Base-by-base conservation (phyloP, 495 filamentous ascomycete species). In the Aspergillus cristatus region DNA sequence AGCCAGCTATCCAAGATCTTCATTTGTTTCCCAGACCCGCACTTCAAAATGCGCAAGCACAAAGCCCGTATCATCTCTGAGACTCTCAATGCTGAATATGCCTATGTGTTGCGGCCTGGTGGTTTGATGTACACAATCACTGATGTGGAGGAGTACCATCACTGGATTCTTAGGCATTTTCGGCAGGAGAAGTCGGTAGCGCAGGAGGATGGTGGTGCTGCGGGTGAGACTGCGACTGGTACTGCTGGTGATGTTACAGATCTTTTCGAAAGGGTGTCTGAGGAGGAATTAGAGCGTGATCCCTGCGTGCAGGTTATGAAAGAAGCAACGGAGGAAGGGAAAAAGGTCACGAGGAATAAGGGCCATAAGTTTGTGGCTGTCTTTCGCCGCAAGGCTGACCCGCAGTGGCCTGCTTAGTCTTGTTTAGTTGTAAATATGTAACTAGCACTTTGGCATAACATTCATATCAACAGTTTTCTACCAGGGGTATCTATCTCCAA, bases 31-130 rank as follows among this genome's bases (percentile, higher is more conserved):
- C 91, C 91, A 0, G 91, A 98, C 53, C 91, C 91, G 43, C 91
- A 98, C 58, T 98, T 98, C 70, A 98, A 98, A 66, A 76, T 82
- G 16, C 78, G 90, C 35, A 98, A 98, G 64, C 93, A 95, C 63
- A 98, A 97, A 61, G 86, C 87, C 38, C 68, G 91, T 5, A 98
- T 98, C 51, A 81, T 98, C 15, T 86, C 83, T n/a, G 70, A 82
- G 34, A 84, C 82, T 4, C 65, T 98, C 40, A 85, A 83, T 49
- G 82, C 85, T 0, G 91, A 98, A 60, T 98, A 98, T 59, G 91
- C 91, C 1, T 98, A 84, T 54, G 82, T 83, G 7, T 48, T 98
- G 43, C 67, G 70, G 34, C 87, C 87, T 0, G 86, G 86, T 3
- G 91, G 91, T 2, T 68, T 88, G 29, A 68, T 93, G 28, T 98